phyloP scores from a whole-genome alignment of 257 asterid species.

The Plantago ovata region DNA sequence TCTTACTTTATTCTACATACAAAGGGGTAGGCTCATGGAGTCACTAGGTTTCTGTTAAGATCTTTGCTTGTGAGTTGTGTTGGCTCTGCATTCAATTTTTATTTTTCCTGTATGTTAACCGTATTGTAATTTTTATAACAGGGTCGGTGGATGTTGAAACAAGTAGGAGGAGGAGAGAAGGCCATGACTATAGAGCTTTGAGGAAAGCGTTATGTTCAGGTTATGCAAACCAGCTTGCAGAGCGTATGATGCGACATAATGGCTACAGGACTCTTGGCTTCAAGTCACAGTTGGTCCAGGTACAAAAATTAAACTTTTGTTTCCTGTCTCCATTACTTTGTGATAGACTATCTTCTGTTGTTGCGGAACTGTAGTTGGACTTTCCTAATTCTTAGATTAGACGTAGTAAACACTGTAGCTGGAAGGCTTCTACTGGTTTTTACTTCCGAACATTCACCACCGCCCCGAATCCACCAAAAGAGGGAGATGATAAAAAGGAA shows the following conservation, averaged over 20 bases:
- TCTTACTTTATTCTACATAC: not conserved
- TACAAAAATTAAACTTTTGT: constrained; percentile 19
- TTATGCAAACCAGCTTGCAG: constrained; percentile 87
- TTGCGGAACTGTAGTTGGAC: not conserved
- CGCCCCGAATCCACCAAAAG: no score
- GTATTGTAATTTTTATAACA: constrained; percentile 20
- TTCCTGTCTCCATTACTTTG: not conserved
- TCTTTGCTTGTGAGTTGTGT: not conserved
- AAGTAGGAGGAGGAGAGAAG: constrained; percentile 48
- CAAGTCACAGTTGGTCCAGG: constrained; percentile 93
- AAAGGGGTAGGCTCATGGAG: not conserved
- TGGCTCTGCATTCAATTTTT: not conserved
- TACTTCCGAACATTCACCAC: no score
- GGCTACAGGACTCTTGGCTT: constrained; percentile 85
- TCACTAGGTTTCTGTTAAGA: not conserved
- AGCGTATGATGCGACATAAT: constrained; percentile 89
- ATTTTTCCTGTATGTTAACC: constrained; percentile 2
- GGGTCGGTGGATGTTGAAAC: constrained; percentile 66
- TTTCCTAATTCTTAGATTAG: no score
- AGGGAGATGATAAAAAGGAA: not conserved
- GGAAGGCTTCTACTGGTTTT: no score
- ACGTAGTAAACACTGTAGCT: no score
- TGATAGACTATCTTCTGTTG: constrained; percentile 4
- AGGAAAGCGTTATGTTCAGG: constrained; percentile 88
- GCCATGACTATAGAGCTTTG: constrained; percentile 60